Evolutionary conservation across 2,329 filamentous ascomycete genomes (phyloP), one percentile per base, ranked within the genome.

Genomic region (Aspergillus alliaceus): DNA sequence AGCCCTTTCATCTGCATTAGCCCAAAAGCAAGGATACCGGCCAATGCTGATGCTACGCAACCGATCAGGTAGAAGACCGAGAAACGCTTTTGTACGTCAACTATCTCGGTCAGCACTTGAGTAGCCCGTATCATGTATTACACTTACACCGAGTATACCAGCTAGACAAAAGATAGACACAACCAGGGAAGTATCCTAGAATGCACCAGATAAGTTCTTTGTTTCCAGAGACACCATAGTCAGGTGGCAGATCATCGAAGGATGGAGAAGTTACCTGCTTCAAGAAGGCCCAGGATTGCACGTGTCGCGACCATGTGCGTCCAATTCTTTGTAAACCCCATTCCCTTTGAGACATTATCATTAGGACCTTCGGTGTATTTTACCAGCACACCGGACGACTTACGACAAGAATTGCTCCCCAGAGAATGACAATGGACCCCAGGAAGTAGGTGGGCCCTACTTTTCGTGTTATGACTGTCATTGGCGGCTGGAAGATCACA

Each of bases 131-230:
- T 29, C 1, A 8, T 44, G 40, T n/a, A 27, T 44, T 32, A 11
- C 12, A 59, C 66, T 61, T 52, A 68, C 67, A 71, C 44, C 72
- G 65, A 0, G 86, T 87, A 67, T 89, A 90, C 87, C 87, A 91
- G 31, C 86, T 89, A 59, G 84, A 87, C 18, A 91, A 80, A 5
- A 91, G 76, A 66, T 90, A 91, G 0, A 89, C 86, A 52, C 84
- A 87, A 52, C 84, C 84, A 0, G 87, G 87, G 72, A 90, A 91
- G 73, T 88, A 90, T 0, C 88, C 44, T 48, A 32, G n/a, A 32
- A 32, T 29, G 4, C 8, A 22, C 7, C 27, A 12, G 18, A 32
- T 48, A 6, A 32, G 44, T 24, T 9, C 6, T 15, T 9, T 32
- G n/a, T 32, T 20, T 7, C 12, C 5, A 6, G 9, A 29, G n/a